Evolutionary conservation across 495 filamentous ascomycete species (phyloP), one percentile per base, ranked within the genome.

Genomic region (Cairneyella variabilis): DNA sequence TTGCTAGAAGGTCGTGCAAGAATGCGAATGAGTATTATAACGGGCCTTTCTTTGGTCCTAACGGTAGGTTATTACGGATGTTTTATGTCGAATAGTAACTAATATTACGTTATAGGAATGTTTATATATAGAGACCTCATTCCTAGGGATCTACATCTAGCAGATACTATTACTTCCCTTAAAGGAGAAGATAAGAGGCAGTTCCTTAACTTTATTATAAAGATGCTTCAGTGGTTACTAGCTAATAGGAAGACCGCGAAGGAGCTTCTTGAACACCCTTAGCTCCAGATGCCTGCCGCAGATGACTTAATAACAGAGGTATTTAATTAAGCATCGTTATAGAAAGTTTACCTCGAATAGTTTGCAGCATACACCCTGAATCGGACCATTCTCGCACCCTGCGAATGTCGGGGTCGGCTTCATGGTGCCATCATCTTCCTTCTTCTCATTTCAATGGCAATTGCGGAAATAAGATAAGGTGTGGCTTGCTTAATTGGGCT

Each of bases 221-320:
- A 47, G 27, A 79, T 79, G 74, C 59, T 81, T 49, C 71, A 72
- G 47, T 78, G 76, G 76, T 56, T 59, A 14, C 76, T 74, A 17
- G 64, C 68, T 48, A 56, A 74, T 28, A 65, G 76, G 3, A 67
- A 63, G 45, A 71, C 69, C 3, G 76, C 76, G 2, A 67, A 62
- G 46, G 66, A 73, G 37, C 53, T 78, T 14, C 56, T 69, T 8
- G 40, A 70, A 11, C 66, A 77, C 55, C 63, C 62, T 22, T 76
- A 71, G 72, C 45, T 71, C n/a, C n/a, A n/a, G n/a, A n/a, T n/a
- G n/a, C n/a, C n/a, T n/a, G n/a, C n/a, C n/a, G n/a, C n/a, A n/a
- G n/a, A n/a, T n/a, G n/a, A n/a, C n/a, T n/a, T n/a, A n/a, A n/a
- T n/a, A n/a, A n/a, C n/a, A n/a, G n/a, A n/a, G n/a, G n/a, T n/a